phyloP scores from a whole-genome alignment of 495 filamentous ascomycete species.

The Neurospora sublineolata region DNA sequence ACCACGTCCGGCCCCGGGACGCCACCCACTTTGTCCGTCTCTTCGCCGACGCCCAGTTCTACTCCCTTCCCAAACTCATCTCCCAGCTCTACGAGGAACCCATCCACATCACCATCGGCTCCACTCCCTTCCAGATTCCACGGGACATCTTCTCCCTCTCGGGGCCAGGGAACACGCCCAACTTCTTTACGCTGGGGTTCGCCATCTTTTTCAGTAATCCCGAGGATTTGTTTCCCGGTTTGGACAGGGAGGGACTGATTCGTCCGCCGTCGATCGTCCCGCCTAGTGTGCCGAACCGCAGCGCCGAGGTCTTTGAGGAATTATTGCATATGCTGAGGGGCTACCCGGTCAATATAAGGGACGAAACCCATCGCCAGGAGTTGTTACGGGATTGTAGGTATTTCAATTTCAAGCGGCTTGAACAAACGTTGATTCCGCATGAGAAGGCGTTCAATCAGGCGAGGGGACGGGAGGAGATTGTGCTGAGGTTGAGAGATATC shows the following conservation, averaged over 20 bases:
- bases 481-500: slow-evolving; percentile 72
- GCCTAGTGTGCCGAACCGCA: slow-evolving; percentile 68
- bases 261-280: slow-evolving; percentile 81
- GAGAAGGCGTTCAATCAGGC: slow-evolving; percentile 64
- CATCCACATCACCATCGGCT: slow-evolving; percentile 83
- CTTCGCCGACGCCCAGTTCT: slow-evolving; percentile 95
- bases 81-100: slow-evolving; percentile 89
- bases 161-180: slow-evolving; percentile 70
- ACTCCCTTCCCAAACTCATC: slow-evolving; percentile 78
- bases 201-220: slow-evolving; percentile 77
- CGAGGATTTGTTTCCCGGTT: slow-evolving; percentile 73
- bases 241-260: slow-evolving; percentile 68
- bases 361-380: slow-evolving; percentile 65
- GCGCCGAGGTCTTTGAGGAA: slow-evolving; percentile 68
- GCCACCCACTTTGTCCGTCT: slow-evolving; percentile 78
- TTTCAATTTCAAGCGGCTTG: slow-evolving; percentile 82
- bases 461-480: slow-evolving; percentile 59
- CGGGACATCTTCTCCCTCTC: slow-evolving; percentile 67
- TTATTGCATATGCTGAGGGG: slow-evolving; percentile 76
- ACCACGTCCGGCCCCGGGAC: slow-evolving; percentile 75
- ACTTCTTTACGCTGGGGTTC: slow-evolving; percentile 93
- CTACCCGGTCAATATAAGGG: slow-evolving; percentile 71
- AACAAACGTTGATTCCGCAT: slow-evolving; percentile 77
- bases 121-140: slow-evolving; percentile 76
- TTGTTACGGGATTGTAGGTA: slow-evolving; percentile 83